Percentiles rank a stretch among this genome's conserved stretches.
Conservation (phyloP, 352 stramenopile genomes). For the Albugo candida region DNA sequence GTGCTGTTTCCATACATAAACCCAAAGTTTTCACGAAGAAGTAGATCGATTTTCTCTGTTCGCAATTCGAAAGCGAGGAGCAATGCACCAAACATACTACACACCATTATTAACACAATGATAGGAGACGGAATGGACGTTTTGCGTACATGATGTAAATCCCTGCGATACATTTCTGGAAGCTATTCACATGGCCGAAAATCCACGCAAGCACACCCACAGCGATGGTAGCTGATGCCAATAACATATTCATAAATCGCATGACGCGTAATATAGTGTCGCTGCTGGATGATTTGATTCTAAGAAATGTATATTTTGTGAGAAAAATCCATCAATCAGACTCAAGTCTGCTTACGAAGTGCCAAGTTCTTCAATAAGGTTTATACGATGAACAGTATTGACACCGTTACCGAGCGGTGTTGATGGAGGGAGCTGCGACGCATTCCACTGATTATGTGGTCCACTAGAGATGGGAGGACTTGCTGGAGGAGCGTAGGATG, state of each 20-base stretch:
- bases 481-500: too few relatives aligned
- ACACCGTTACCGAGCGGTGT: too few relatives aligned
- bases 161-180: slow-evolving; percentile 64
- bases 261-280: slow-evolving; percentile 67
- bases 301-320: slow-evolving; percentile 3
- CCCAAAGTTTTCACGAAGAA: slow-evolving; percentile 73
- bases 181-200: slow-evolving; percentile 50
- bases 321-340: neutral
- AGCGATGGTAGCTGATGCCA: slow-evolving; percentile 45
- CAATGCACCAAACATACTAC: slow-evolving; percentile 58
- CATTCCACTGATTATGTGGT: too few relatives aligned
- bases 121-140: neutral
- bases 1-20: slow-evolving; percentile 84
- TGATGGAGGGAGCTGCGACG: too few relatives aligned
- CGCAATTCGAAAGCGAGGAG: slow-evolving; percentile 69
- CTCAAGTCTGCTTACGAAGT: slow-evolving; percentile 15
- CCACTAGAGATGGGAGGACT: too few relatives aligned
- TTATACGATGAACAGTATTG: slow-evolving; percentile 4
- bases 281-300: slow-evolving; percentile 68
- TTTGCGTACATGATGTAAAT: slow-evolving; percentile 73
- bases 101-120: slow-evolving; percentile 1
- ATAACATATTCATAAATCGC: slow-evolving; percentile 52
- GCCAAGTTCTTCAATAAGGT: slow-evolving; percentile 75
- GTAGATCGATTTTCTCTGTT: slow-evolving; percentile 54
- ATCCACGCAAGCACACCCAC: slow-evolving; percentile 61